These are phyloP conservation scores for Heteromeles arbutifolia DNA, from an alignment of 306 rosid genomes.

Conservation along the genomic window DNA sequence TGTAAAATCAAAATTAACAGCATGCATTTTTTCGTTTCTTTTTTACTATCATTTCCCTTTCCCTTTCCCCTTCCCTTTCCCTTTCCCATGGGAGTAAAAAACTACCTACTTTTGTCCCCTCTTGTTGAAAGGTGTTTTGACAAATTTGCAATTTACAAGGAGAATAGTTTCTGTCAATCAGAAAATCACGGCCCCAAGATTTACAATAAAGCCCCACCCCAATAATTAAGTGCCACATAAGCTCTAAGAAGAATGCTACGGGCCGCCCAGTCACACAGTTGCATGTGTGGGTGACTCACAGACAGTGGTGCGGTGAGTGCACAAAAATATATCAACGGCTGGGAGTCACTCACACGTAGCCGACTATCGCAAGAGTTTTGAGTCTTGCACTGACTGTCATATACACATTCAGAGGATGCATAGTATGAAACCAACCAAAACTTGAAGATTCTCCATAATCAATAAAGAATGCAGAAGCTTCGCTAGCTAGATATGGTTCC, in stretches of 20 bases:
- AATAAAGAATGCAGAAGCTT: too few species aligned
- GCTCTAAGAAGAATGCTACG: neutral
- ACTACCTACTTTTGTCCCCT: slow-evolving; percentile 39
- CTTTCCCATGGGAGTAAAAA: slow-evolving; percentile 16
- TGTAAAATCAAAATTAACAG: neutral
- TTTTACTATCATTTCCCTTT: neutral
- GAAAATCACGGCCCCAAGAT: slow-evolving; percentile 14
- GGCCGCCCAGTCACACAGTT: neutral
- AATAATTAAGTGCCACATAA: neutral
- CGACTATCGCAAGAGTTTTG: too few species aligned
- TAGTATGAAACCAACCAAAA: neutral
- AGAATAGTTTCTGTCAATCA: slow-evolving; percentile 13
- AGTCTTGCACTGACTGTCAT: neutral
- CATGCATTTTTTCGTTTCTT: neutral
- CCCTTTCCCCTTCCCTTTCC: slow-evolving; percentile 3
- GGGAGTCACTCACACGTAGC: neutral
- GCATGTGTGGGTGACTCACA: neutral
- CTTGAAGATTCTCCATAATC: neutral
- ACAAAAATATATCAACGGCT: neutral
- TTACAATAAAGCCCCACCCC: slow-evolving; percentile 7
- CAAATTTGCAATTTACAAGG: slow-evolving; percentile 1
- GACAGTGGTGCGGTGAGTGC: too few species aligned
- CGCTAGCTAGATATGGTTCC: neutral
- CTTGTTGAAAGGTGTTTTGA: slow-evolving; percentile 22
- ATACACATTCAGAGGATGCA: neutral